Conservation (phyloP, 805 yeast genomes). For the Candida wancherniae region DNA sequence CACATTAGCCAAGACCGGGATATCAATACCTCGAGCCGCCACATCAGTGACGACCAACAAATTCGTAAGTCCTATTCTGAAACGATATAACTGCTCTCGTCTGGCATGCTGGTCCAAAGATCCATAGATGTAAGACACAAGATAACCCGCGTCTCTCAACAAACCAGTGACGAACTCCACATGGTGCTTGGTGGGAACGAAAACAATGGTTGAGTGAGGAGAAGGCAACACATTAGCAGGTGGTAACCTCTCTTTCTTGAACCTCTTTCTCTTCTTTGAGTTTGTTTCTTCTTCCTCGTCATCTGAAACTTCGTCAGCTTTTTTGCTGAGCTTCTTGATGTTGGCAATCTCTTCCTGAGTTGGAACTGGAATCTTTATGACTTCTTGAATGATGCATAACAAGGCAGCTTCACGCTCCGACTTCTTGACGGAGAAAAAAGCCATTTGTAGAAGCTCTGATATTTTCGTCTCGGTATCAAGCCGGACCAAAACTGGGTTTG, state of each 20-base stretch:
- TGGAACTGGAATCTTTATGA: constrained; percentile 79
- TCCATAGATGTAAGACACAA: constrained; percentile 88
- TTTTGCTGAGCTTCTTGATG: constrained; percentile 49
- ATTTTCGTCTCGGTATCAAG: constrained; percentile 89
- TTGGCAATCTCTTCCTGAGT: constrained; percentile 60
- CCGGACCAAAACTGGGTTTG: constrained; percentile 87
- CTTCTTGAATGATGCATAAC: constrained; percentile 70
- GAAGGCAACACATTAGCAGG: constrained; percentile 83
- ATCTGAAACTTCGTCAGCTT: constrained; percentile 39
- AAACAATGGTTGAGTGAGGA: constrained; percentile 80
- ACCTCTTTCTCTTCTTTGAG: constrained; percentile 29
- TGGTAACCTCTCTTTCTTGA: constrained; percentile 57
- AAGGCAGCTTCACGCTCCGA: constrained; percentile 89
- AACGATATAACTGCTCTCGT: constrained; percentile 78
- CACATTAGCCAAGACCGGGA: constrained; percentile 93
- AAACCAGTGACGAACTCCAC: constrained; percentile 82
- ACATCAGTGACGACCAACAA: constrained; percentile 96
- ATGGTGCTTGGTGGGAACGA: constrained; percentile 96
- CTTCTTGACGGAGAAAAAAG: constrained; percentile 73
- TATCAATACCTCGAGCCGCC: constrained; percentile 98
- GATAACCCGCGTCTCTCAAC: constrained; percentile 74
- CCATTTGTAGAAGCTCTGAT: constrained; percentile 87
- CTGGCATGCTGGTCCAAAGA: constrained; percentile 94
- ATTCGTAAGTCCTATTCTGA: constrained; percentile 77
- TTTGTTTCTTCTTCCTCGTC: constrained; percentile 31